phyloP scores from a whole-genome alignment of 2,329 filamentous ascomycete genomes.

The Biscogniauxia sp. region DNA sequence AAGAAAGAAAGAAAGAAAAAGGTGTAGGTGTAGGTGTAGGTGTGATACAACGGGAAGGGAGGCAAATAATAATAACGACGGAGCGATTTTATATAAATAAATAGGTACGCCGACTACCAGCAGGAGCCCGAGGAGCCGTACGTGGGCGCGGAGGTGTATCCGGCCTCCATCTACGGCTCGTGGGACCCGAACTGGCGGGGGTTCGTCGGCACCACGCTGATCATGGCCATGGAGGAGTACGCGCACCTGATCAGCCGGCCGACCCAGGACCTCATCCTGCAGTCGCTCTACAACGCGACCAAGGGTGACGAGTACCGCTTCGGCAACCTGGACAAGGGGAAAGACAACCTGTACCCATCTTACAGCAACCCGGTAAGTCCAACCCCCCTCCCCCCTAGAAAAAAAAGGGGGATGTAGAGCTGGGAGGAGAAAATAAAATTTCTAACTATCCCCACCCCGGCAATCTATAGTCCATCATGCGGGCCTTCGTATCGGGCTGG shows the following conservation, averaged over 20 bases:
- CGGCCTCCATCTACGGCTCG: slow-evolving; percentile 12
- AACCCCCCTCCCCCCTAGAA: too few species aligned
- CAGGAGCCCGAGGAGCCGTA: slow-evolving; percentile 56
- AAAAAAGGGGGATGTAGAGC: too few species aligned
- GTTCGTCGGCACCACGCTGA: slow-evolving; percentile 58
- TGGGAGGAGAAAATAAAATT: neutral
- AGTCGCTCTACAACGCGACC: slow-evolving; percentile 53
- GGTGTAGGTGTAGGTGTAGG: too few species aligned
- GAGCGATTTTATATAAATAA: neutral
- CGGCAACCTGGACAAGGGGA: slow-evolving; percentile 54
- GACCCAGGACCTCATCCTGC: slow-evolving; percentile 44
- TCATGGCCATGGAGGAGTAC: slow-evolving; percentile 60
- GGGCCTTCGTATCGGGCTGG: slow-evolving; percentile 60
- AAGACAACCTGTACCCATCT: slow-evolving; percentile 60
- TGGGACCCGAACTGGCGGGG: slow-evolving; percentile 67
- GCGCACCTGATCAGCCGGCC: slow-evolving; percentile 40
- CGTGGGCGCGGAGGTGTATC: slow-evolving; percentile 51
- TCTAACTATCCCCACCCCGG: too few species aligned
- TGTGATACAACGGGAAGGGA: too few species aligned
- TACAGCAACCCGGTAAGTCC: slow-evolving; percentile 54
- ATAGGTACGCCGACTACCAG: slow-evolving; percentile 50
- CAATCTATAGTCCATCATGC: slow-evolving; percentile 52
- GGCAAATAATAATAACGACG: neutral
- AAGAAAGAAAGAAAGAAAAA: too few species aligned
- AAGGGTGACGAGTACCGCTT: slow-evolving; percentile 61